phyloP scores from a whole-genome alignment of 805 yeast genomes.

The Candida yuanshanica region DNA sequence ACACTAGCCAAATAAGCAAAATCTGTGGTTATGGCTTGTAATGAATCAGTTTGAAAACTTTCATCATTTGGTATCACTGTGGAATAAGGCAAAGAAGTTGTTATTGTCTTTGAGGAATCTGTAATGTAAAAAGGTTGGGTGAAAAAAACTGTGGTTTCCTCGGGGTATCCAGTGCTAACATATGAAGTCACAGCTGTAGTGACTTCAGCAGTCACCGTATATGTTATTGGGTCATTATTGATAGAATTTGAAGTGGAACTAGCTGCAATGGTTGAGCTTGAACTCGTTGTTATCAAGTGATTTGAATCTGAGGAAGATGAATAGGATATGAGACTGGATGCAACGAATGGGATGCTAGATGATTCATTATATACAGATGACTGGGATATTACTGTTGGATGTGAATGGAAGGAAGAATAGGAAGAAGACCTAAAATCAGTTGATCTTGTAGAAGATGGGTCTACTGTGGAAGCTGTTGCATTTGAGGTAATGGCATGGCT shows the following conservation, averaged over 20 bases:
- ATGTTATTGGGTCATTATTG: background rate
- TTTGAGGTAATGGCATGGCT: too few relatives aligned
- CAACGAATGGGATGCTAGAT: too few relatives aligned
- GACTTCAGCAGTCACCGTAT: background rate
- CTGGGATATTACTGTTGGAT: too few relatives aligned
- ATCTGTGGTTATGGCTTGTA: slow-evolving; percentile 16
- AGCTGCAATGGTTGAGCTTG: background rate
- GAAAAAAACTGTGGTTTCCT: slow-evolving; percentile 13
- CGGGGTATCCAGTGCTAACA: slow-evolving; percentile 2
- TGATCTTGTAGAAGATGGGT: too few relatives aligned
- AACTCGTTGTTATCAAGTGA: too few relatives aligned
- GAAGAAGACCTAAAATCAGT: too few relatives aligned
- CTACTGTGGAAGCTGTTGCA: too few relatives aligned
- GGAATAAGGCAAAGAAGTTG: slow-evolving; percentile 15
- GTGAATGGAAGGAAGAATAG: too few relatives aligned
- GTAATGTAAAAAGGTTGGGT: slow-evolving; percentile 18
- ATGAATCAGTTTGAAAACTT: slow-evolving; percentile 1
- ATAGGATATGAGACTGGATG: too few relatives aligned
- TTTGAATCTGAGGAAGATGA: too few relatives aligned
- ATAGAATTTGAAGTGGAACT: background rate
- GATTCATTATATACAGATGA: too few relatives aligned
- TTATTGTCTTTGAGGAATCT: slow-evolving; percentile 14
- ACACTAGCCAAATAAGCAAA: slow-evolving; percentile 12
- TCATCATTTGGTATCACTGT: slow-evolving; percentile 6
- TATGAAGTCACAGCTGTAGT: slow-evolving; percentile 1